phyloP scores from a whole-genome alignment of 345 rosid genomes.

The Ceriops zippeliana region DNA sequence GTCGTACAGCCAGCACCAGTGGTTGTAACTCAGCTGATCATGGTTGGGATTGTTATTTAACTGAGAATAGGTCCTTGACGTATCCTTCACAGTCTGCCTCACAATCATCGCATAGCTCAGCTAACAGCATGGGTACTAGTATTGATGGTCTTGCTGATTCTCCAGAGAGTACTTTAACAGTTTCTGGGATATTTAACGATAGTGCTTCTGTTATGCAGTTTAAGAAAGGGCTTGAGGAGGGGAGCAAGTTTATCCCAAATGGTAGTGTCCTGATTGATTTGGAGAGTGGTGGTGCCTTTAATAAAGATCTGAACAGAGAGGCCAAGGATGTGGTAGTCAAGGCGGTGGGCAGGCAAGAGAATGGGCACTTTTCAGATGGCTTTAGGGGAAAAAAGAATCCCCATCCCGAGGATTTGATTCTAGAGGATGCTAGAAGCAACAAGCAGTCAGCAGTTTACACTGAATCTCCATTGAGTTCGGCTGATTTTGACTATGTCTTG shows the following conservation, averaged over 20 bases:
- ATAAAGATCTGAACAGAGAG: constrained; percentile 30
- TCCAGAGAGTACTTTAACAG: constrained; percentile 31
- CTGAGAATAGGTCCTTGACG: constrained; percentile 19
- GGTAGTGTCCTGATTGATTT: constrained; percentile 28
- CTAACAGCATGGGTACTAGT: constrained; percentile 16
- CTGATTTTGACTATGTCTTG: constrained; percentile 24
- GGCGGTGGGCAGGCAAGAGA: constrained; percentile 23
- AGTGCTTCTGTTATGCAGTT: constrained; percentile 48
- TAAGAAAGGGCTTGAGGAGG: constrained; percentile 60
- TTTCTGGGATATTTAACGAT: constrained; percentile 38
- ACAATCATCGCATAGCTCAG: constrained; percentile 31
- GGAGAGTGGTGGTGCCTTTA: constrained; percentile 25
- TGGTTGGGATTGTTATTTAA: constrained; percentile 17
- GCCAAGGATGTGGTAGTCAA: constrained; percentile 12
- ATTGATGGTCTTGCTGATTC: constrained; percentile 46
- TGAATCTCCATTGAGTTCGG: constrained; percentile 23
- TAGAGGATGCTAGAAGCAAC: constrained; percentile 26
- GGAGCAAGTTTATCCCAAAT: constrained; percentile 50
- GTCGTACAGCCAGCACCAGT: constrained; percentile 11
- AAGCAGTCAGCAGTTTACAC: constrained; percentile 29
- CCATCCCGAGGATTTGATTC: constrained; percentile 10
- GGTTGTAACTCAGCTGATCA: constrained; percentile 17
- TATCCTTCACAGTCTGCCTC: constrained; percentile 26
- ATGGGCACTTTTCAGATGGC: constrained; percentile 4
- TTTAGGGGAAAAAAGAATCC: constrained; percentile 30